Base-by-base conservation (phyloP, 2,329 filamentous ascomycete species). In the Hymenoscyphus occultus region DNA sequence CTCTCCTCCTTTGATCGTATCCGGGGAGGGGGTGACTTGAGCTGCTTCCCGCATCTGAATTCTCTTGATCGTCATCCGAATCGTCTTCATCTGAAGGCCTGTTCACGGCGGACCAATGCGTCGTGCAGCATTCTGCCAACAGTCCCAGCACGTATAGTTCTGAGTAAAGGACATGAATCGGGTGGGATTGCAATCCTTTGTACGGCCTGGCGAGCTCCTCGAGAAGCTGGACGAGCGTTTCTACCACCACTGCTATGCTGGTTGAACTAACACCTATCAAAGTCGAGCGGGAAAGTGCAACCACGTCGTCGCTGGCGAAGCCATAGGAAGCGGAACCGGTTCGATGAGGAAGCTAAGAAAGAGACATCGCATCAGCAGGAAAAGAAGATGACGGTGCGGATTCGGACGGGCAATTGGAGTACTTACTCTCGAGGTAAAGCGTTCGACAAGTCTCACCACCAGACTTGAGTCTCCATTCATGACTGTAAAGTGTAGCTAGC, bases 81-180 rank as follows among this genome's bases (percentile, higher is more conserved):
- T 73, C 54, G 61, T 71, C 69, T 40, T 67, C 58, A 39, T 61
- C 60, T 31, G 56, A 39, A 35, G 54, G 59, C 39, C 71, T 71
- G 64, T 79, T 77, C 56, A 82, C 73, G 48, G 78, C 76, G 35
- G 81, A 77, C 86, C 86, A 89, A 73, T 87, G 82, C 62, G 83
- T 82, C 60, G 82, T 81, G 70, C 86, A 90, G 73, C 87, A 90
- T 71, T 90, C 86, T 72, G 86, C 85, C 42, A 87, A 80, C 54
- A 90, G 78, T 59, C 84, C 81, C 60, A 90, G 76, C n/a, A 89
- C 78, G 71, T 87, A 90, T 59, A 87, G 78, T 74, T 90, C 87
- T 19, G 88, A 89, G 58, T 85, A 80, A 39, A 89, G 77, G 61
- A 90, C 80, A 72, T 88, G 84, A 45, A 80, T 77, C 1, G 86